These are phyloP conservation scores for Neurospora sp. DNA, from an alignment of 495 filamentous ascomycete species.

Conservation along the genomic window DNA sequence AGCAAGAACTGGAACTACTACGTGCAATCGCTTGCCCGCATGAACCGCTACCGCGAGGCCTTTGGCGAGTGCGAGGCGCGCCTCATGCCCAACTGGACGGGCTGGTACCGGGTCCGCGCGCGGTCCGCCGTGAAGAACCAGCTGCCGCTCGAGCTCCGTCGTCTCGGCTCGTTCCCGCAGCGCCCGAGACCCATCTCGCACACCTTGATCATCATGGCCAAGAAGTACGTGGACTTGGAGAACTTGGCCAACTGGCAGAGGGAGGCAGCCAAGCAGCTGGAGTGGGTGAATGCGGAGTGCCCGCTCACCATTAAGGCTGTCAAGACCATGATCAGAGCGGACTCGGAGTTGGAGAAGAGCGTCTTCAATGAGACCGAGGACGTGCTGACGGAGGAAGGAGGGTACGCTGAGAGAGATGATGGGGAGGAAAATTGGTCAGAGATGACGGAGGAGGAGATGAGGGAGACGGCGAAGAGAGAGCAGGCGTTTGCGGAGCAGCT, in stretches of 20 bases:
- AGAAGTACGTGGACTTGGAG: conserved; percentile 31
- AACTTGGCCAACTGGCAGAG: conserved; percentile 23
- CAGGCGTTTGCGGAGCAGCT: neutral
- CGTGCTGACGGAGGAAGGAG: neutral
- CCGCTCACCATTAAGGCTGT: conserved; percentile 28
- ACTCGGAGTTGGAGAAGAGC: neutral
- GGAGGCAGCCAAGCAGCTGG: conserved; percentile 12
- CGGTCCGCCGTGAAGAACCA: conserved; percentile 8
- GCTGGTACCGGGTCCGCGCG: conserved; percentile 43
- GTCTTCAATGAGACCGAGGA: neutral
- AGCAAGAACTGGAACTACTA: conserved; percentile 53
- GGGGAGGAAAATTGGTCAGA: neutral
- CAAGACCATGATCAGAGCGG: conserved; percentile 20
- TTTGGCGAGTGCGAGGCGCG: conserved; percentile 60
- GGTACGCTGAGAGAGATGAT: neutral
- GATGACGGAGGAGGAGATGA: neutral
- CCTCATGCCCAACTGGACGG: conserved; percentile 65
- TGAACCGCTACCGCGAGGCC: conserved; percentile 37
- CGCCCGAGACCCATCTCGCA: conserved; percentile 28
- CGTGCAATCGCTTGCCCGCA: conserved; percentile 38
- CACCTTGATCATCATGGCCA: conserved; percentile 30
- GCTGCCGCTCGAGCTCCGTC: conserved; percentile 28
- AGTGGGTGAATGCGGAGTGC: conserved; percentile 19
- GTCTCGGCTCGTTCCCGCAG: conserved; percentile 17
- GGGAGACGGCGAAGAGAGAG: neutral